Evolutionary conservation across 352 stramenopile genomes (phyloP).

Genomic region (Phytopythium ostracodes): DNA sequence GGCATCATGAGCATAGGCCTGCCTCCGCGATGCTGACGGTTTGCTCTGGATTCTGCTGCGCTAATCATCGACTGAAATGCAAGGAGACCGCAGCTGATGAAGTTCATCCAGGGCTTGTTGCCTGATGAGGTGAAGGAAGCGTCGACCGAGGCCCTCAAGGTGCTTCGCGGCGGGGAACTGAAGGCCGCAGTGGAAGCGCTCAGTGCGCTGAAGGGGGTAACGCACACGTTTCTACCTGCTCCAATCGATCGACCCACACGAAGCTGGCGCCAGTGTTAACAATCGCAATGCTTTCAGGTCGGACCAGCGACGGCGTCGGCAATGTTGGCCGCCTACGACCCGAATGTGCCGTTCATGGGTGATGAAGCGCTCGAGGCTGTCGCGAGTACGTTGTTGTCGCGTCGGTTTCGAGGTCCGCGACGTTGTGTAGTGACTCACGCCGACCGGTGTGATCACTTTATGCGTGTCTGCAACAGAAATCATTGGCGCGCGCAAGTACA

Average conservation of each 20-base stretch:
- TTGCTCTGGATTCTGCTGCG: neutral
- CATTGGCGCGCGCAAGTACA: conserved; percentile 80
- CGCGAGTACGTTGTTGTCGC: conserved; percentile 24
- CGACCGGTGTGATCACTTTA: neutral
- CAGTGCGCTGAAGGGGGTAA: conserved; percentile 63
- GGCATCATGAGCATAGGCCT: neutral
- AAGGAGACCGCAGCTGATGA: conserved; percentile 61
- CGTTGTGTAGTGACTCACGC: neutral
- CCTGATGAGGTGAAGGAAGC: conserved; percentile 43
- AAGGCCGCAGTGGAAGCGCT: conserved; percentile 50
- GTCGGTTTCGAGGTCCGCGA: neutral
- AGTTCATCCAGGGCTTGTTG: conserved; percentile 47
- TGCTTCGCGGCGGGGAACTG: conserved; percentile 22
- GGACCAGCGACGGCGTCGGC: conserved; percentile 74
- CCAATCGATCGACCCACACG: neutral
- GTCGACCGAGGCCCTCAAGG: conserved; percentile 35
- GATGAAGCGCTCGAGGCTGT: conserved; percentile 77
- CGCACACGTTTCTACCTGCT: neutral
- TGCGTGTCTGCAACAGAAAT: conserved; percentile 22
- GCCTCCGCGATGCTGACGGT: neutral
- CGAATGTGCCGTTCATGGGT: conserved; percentile 68
- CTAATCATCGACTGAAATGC: neutral
- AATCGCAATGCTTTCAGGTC: conserved; percentile 28
- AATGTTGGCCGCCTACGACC: conserved; percentile 66
- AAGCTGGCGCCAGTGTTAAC: neutral